phyloP scores from a whole-genome alignment of 129 eudicot species.

The Arctium lappa region DNA sequence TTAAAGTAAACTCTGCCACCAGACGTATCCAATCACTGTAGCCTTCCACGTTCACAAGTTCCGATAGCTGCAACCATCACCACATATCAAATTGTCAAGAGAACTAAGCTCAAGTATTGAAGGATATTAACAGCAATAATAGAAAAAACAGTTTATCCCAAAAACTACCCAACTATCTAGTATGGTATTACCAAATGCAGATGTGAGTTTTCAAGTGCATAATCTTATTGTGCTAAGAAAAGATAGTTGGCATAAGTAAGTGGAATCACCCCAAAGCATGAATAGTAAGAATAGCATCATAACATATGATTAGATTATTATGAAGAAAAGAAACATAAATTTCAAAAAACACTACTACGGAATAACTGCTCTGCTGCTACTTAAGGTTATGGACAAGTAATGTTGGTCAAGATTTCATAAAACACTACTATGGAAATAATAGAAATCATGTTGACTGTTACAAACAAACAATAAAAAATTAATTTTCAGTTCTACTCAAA shows the following conservation, averaged over 20 bases:
- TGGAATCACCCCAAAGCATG: neutral
- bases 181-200: neutral
- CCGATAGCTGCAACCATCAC: slow-evolving; percentile 68
- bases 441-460: neutral
- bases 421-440: neutral
- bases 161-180: neutral
- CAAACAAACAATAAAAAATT: neutral
- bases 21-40: slow-evolving; percentile 94
- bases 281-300: neutral
- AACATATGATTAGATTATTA: neutral
- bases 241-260: neutral
- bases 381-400: neutral
- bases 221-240: neutral
- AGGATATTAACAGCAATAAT: neutral
- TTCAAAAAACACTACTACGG: neutral
- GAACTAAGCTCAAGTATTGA: neutral
- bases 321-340: neutral
- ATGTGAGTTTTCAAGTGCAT: neutral
- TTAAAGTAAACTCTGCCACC: slow-evolving; percentile 92
- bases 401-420: neutral
- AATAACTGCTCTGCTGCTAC: neutral
- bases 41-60: slow-evolving; percentile 91
- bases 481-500: neutral
- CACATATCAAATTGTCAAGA: slow-evolving; percentile 8
- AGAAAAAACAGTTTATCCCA: slow-evolving; percentile 1